These are phyloP conservation scores for Oryza meridionalis DNA, from an alignment of 176 grass and related monocot genomes.

Conservation along the genomic window DNA sequence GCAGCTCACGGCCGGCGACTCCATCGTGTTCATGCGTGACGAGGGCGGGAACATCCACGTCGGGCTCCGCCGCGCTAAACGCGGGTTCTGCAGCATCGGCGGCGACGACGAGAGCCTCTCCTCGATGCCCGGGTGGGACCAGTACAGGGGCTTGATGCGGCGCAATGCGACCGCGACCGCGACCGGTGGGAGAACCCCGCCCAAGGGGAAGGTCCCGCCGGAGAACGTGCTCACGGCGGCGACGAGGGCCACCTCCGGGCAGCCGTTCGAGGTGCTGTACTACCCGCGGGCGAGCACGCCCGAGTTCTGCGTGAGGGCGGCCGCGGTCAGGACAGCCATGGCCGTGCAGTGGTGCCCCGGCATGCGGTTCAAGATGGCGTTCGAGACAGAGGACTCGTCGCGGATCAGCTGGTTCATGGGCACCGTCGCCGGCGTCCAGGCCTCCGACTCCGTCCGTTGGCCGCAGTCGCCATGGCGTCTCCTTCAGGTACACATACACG, in stretches of 20 bases:
- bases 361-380: slow-evolving; percentile 96
- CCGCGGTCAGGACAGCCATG: slow-evolving; percentile 56
- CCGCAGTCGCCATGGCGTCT: slow-evolving; percentile 78
- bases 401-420: slow-evolving; percentile 99
- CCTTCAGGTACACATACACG: slow-evolving; percentile 57
- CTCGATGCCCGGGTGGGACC: slow-evolving; percentile 49
- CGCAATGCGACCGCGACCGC: slow-evolving; percentile 33
- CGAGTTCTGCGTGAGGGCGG: slow-evolving; percentile 66
- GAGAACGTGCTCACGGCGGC: slow-evolving; percentile 68
- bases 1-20: slow-evolving; percentile 77
- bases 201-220: slow-evolving; percentile 50
- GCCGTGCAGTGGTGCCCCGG: slow-evolving; percentile 65
- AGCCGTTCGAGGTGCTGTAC: slow-evolving; percentile 78
- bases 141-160: slow-evolving; percentile 29
- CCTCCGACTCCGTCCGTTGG: slow-evolving; percentile 66
- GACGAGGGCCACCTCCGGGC: slow-evolving; percentile 55
- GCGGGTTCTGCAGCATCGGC: slow-evolving; percentile 30
- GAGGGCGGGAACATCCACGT: slow-evolving; percentile 71
- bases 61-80: slow-evolving; percentile 71
- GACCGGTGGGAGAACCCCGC: not conserved
- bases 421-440: slow-evolving; percentile 58
- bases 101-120: slow-evolving; percentile 35
- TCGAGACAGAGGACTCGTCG: slow-evolving; percentile 93
- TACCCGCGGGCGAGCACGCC: slow-evolving; percentile 79
- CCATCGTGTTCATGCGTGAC: slow-evolving; percentile 77